phyloP scores from a whole-genome alignment of 345 rosid genomes.

The Luvunga scandens region DNA sequence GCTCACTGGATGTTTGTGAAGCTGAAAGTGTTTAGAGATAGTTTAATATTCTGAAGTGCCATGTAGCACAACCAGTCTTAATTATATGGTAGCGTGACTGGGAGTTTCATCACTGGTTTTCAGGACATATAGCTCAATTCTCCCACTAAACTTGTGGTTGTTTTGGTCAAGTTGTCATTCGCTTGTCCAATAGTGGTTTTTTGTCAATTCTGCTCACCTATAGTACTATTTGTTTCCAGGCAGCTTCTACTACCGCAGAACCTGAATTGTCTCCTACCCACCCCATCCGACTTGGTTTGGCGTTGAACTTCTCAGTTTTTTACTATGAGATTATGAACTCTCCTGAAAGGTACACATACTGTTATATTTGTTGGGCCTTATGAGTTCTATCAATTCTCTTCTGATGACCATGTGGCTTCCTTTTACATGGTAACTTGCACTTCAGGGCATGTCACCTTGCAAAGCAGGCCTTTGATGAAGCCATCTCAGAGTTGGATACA shows the following conservation, averaged over 20 bases:
- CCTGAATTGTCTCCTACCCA: conserved; percentile 63
- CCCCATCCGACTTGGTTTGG: conserved; percentile 75
- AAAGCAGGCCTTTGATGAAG: conserved; percentile 70
- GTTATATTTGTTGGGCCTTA: conserved; percentile 1
- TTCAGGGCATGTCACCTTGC: conserved; percentile 75
- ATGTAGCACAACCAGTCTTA: not conserved
- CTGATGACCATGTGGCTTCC: not conserved
- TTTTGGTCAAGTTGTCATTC: not conserved
- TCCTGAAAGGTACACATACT: conserved; percentile 55
- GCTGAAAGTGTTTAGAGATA: not conserved
- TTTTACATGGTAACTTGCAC: conserved; percentile 9
- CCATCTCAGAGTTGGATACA: conserved; percentile 68
- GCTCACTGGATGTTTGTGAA: not conserved
- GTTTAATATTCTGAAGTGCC: not conserved
- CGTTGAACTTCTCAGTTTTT: conserved; percentile 74
- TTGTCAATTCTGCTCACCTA: not conserved
- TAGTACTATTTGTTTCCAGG: conserved; percentile 31
- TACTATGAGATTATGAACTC: conserved; percentile 75
- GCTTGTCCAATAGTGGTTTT: not conserved
- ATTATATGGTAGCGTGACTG: not conserved
- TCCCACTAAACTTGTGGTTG: not conserved
- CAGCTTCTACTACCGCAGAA: conserved; percentile 56
- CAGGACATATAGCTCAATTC: not conserved
- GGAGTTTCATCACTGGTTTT: not conserved
- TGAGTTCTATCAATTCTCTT: not conserved